Evolutionary conservation across 768 basidiomycete genomes (phyloP).

Genomic region (Boletus fagicola): DNA sequence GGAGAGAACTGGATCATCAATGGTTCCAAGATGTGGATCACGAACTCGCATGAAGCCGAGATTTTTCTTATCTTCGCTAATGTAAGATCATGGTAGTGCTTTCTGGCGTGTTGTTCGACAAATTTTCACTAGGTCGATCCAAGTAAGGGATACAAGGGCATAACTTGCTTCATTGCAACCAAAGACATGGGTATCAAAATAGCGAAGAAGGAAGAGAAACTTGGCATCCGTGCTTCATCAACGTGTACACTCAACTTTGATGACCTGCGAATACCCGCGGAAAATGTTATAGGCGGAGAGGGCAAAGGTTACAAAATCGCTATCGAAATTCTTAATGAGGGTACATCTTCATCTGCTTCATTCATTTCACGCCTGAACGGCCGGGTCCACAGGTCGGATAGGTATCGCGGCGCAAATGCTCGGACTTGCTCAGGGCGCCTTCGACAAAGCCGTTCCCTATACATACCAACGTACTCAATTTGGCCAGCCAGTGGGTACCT

Average conservation of each 20-base stretch:
- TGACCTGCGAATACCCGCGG: conserved; percentile 78
- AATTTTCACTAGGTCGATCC: conserved; percentile 61
- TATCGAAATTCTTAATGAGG: conserved; percentile 96
- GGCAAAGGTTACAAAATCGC: conserved; percentile 96
- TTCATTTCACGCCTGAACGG: neutral
- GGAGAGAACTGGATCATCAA: conserved; percentile 85
- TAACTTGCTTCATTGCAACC: conserved; percentile 95
- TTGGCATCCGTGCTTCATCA: conserved; percentile 94
- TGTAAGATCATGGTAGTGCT: conserved; percentile 42
- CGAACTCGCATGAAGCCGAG: conserved; percentile 90
- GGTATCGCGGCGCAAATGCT: conserved; percentile 99
- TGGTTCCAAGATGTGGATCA: conserved; percentile 99
- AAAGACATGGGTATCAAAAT: conserved; percentile 97
- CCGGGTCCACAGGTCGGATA: conserved; percentile 61
- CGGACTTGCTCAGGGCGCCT: conserved; percentile 95
- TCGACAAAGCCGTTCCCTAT: conserved; percentile 93
- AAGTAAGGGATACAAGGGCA: conserved; percentile 96
- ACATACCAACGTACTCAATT: conserved; percentile 94
- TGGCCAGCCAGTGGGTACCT: conserved; percentile 88
- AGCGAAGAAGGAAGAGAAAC: conserved; percentile 98
- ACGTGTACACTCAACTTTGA: conserved; percentile 96
- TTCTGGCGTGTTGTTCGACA: neutral
- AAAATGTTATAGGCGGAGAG: conserved; percentile 89
- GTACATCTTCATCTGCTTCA: conserved; percentile 29
- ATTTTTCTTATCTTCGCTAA: conserved; percentile 95